Evolutionary conservation across 225 moss, liverwort and hornwort genomes (phyloP), one percentile per base, ranked within the genome.

Genomic region (Thuidium tamariscinum): DNA sequence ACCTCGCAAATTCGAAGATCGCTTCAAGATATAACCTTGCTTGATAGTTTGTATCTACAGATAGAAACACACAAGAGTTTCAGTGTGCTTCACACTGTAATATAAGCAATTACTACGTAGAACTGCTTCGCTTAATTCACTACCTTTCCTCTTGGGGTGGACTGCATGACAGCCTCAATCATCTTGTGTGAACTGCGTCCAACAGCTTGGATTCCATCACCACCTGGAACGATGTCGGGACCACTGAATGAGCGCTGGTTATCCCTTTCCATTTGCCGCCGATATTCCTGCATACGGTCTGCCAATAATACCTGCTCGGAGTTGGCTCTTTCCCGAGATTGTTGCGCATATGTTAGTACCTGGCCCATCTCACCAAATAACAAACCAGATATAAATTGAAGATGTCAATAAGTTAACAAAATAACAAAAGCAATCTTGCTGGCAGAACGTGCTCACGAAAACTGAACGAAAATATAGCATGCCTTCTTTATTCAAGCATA

Each of bases 141-240:
- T 86, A 97, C 97, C 92, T 95, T 93, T 73, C 97, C 97, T 84
- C 96, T 95, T 46, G 97, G 97, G 71, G 97, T 97, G 68, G 95
- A 96, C 82, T 97, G 96, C 97, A 97, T 97, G 30, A 97, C 96
- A 78, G 95, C 97, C 89, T 97, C 97, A 79, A 97, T 97, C 81
- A 92, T 74, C 86, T 95, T 95, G 82, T 97, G 96, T 63, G 97
- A 97, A 86, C 97, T 97, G 89, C 95, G 96, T 51, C 97, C 97
- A 52, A 97, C 94, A 49, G 95, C 94, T 85, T 97, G 97, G 57
- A 97, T 96, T 78, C 97, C 96, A 90, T 96, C 96, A 55, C 97
- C 97, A 65, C 91, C 89, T 75, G 84, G 84, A 89, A 60, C 29
- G 89, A 88, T 79, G 87, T 95, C 95, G 16, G 89, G 37, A 86